Conservation (phyloP, 1,284 basidiomycete genomes). For the Tilletia setariae region DNA sequence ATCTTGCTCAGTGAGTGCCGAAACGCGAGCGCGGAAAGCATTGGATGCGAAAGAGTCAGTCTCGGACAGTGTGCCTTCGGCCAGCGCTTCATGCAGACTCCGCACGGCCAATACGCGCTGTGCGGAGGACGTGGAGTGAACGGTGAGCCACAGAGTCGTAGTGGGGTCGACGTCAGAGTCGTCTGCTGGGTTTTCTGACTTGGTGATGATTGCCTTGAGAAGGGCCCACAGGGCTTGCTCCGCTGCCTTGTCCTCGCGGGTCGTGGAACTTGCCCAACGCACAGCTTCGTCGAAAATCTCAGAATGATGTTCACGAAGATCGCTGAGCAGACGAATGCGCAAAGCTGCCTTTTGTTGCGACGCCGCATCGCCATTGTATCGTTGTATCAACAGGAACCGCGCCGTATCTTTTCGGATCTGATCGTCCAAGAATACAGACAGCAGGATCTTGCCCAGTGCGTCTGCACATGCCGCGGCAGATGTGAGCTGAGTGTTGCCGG, state of each 20-base stretch:
- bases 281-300: slow-evolving; percentile 36
- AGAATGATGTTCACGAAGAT: slow-evolving; percentile 31
- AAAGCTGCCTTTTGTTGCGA: neutral
- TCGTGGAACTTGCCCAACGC: slow-evolving; percentile 22
- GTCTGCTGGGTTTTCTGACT: slow-evolving; percentile 15
- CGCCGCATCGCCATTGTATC: neutral
- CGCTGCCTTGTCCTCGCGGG: slow-evolving; percentile 26
- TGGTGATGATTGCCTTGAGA: slow-evolving; percentile 33
- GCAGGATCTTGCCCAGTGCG: slow-evolving; percentile 8
- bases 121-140: slow-evolving; percentile 38
- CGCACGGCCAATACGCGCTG: slow-evolving; percentile 34
- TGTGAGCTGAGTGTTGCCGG: neutral
- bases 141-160: slow-evolving; percentile 41
- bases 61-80: slow-evolving; percentile 20
- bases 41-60: slow-evolving; percentile 40
- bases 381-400: neutral
- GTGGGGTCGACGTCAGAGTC: slow-evolving; percentile 20
- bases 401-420: neutral
- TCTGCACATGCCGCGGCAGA: neutral
- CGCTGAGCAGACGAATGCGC: slow-evolving; percentile 29
- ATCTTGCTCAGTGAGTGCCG: slow-evolving; percentile 33
- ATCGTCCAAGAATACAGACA: neutral
- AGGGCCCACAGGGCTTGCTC: slow-evolving; percentile 32
- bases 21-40: slow-evolving; percentile 26
- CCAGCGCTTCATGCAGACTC: slow-evolving; percentile 33